Percentiles rank a stretch among this genome's conserved stretches.
Conservation (phyloP, 2,329 filamentous ascomycete species). For the Colletotrichum australisinense region DNA sequence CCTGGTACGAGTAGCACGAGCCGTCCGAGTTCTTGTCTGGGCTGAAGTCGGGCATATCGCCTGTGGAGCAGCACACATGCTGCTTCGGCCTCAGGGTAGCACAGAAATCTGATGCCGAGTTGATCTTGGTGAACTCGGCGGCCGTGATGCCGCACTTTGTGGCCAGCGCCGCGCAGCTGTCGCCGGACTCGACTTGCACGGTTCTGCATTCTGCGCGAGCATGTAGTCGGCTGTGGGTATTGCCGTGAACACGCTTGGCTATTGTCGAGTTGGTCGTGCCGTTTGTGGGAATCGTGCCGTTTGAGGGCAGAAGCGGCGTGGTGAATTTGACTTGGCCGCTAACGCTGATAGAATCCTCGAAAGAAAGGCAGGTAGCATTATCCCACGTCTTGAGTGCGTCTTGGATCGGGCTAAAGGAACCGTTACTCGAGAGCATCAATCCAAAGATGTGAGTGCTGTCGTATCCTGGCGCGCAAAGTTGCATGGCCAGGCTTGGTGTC, state of each 20-base stretch:
- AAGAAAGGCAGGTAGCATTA: slow-evolving; percentile 43
- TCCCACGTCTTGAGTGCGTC: slow-evolving; percentile 43
- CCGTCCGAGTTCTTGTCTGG: slow-evolving; percentile 50
- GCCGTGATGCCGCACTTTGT: slow-evolving; percentile 40
- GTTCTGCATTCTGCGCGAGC: slow-evolving; percentile 13
- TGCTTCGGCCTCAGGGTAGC: slow-evolving; percentile 45
- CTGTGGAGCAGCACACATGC: slow-evolving; percentile 51
- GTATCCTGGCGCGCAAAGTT: slow-evolving; percentile 47
- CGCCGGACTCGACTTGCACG: slow-evolving; percentile 35
- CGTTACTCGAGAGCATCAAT: slow-evolving; percentile 45
- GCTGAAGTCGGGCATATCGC: slow-evolving; percentile 45
- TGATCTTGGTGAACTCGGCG: slow-evolving; percentile 42
- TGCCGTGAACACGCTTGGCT: slow-evolving; percentile 8
- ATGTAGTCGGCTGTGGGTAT: neutral
- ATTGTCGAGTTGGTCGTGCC: slow-evolving; percentile 40
- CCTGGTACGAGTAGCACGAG: slow-evolving; percentile 46
- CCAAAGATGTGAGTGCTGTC: slow-evolving; percentile 48
- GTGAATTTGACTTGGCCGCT: slow-evolving; percentile 38
- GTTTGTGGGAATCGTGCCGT: slow-evolving; percentile 32
- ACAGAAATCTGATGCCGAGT: slow-evolving; percentile 41
- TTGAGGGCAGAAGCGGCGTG: slow-evolving; percentile 32
- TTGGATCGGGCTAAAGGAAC: slow-evolving; percentile 45
- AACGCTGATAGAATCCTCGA: slow-evolving; percentile 36
- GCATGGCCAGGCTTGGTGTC: slow-evolving; percentile 47
- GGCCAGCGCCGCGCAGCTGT: slow-evolving; percentile 41